Evolutionary conservation across 2,329 filamentous ascomycete species (phyloP).

Genomic region (Amphichorda felina): DNA sequence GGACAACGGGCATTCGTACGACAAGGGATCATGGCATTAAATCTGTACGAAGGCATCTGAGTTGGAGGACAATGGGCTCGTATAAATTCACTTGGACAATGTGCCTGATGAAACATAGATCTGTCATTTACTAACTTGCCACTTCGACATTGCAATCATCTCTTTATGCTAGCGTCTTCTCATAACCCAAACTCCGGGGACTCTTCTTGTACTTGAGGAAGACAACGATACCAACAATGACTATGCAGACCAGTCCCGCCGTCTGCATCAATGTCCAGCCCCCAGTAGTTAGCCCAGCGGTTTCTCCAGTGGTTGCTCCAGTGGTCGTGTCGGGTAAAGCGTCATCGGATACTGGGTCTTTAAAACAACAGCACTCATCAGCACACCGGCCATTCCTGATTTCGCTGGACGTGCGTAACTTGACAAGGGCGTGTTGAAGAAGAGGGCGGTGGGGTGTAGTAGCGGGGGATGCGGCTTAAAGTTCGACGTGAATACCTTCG

Average conservation of each 20-base stretch:
- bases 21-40: too few species aligned
- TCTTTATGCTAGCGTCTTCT: constrained; percentile 21
- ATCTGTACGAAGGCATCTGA: too few species aligned
- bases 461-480: constrained; percentile 39
- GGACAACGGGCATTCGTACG: too few species aligned
- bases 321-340: neutral
- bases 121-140: too few species aligned
- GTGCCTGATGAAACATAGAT: too few species aligned
- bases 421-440: neutral
- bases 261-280: constrained; percentile 35
- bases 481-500: constrained; percentile 90
- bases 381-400: neutral
- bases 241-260: constrained; percentile 34
- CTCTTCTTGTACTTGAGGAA: constrained; percentile 13
- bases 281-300: constrained; percentile 8
- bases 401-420: too few species aligned
- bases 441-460: neutral
- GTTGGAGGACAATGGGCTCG: too few species aligned
- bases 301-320: too few species aligned
- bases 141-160: neutral
- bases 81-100: too few species aligned
- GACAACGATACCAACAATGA: constrained; percentile 30
- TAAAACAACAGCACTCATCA: constrained; percentile 9
- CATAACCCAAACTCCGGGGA: constrained; percentile 19
- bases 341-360: constrained; percentile 8